Conservation (phyloP, 768 basidiomycete genomes). For the Lactarius hengduanensis region DNA sequence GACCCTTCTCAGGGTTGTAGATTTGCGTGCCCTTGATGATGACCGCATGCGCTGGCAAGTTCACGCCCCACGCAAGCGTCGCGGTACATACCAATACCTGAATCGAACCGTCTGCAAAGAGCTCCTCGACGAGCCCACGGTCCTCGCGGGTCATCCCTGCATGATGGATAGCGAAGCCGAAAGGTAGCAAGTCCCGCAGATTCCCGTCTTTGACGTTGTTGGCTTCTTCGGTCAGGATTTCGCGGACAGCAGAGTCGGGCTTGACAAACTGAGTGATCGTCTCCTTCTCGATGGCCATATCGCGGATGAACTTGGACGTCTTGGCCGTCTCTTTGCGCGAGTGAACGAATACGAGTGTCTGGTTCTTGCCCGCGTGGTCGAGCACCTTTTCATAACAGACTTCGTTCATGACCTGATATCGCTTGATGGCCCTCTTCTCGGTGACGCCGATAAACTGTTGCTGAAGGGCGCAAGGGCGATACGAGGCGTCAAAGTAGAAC, state of each 20-base stretch:
- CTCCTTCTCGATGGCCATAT: constrained; percentile 95
- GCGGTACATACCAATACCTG: constrained; percentile 97
- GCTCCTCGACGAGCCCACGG: constrained; percentile 87
- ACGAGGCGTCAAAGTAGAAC: constrained; percentile 96
- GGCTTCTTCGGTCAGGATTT: constrained; percentile 84
- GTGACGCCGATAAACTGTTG: constrained; percentile 98
- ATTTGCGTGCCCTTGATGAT: constrained; percentile 99
- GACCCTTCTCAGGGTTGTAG: constrained; percentile 98
- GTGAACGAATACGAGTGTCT: constrained; percentile 95
- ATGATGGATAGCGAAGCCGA: constrained; percentile 97
- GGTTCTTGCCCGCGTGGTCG: constrained; percentile 87
- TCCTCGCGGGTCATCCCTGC: constrained; percentile 95
- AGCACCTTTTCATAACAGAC: constrained; percentile 99
- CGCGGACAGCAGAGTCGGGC: constrained; percentile 86
- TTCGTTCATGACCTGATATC: constrained; percentile 97
- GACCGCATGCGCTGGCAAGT: constrained; percentile 94
- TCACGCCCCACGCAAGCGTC: constrained; percentile 99
- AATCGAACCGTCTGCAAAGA: constrained; percentile 88
- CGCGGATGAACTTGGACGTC: constrained; percentile 91
- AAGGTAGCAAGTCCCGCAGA: constrained; percentile 86
- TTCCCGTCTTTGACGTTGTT: constrained; percentile 79
- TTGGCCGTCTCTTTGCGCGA: constrained; percentile 98
- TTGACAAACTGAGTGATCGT: constrained; percentile 95
- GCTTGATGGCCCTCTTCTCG: constrained; percentile 99
- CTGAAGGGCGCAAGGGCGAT: constrained; percentile 91